phyloP scores from a whole-genome alignment of 2,329 filamentous ascomycete genomes.

The Lachnellula willkommii region DNA sequence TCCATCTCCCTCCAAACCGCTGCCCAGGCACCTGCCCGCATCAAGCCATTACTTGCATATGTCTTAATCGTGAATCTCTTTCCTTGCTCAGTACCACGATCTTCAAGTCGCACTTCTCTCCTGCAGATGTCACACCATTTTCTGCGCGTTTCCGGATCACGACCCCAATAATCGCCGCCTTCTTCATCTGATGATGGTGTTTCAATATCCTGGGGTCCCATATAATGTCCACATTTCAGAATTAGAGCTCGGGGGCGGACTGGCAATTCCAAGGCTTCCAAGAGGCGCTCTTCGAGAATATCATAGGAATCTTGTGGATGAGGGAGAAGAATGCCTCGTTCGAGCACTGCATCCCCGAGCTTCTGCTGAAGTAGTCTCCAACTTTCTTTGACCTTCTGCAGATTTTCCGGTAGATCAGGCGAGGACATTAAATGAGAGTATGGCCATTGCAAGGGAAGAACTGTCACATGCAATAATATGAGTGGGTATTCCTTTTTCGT shows the following conservation, averaged over 20 bases:
- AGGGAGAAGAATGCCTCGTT: slow-evolving; percentile 68
- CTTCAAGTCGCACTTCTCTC: slow-evolving; percentile 28
- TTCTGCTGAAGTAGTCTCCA: slow-evolving; percentile 66
- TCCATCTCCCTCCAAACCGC: slow-evolving; percentile 98
- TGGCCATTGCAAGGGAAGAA: slow-evolving; percentile 63
- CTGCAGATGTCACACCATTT: slow-evolving; percentile 32
- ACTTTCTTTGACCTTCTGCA: slow-evolving; percentile 52
- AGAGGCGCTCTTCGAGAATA: slow-evolving; percentile 68
- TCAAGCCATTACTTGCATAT: slow-evolving; percentile 90
- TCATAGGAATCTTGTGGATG: slow-evolving; percentile 79
- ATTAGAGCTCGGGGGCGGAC: slow-evolving; percentile 60
- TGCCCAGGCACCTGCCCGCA: slow-evolving; percentile 86
- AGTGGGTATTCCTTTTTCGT: slow-evolving; percentile 56
- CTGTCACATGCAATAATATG: slow-evolving; percentile 71
- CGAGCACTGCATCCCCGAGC: slow-evolving; percentile 65
- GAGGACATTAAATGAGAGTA: slow-evolving; percentile 54
- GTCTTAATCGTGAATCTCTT: slow-evolving; percentile 74
- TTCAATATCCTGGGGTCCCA: slow-evolving; percentile 43
- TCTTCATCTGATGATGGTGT: slow-evolving; percentile 28
- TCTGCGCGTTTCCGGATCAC: slow-evolving; percentile 9
- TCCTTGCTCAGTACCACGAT: slow-evolving; percentile 15
- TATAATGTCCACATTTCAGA: slow-evolving; percentile 71
- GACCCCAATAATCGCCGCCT: slow-evolving; percentile 11
- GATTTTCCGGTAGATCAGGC: slow-evolving; percentile 38
- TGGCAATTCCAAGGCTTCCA: slow-evolving; percentile 69